Evolutionary conservation across 805 yeast species (phyloP).

Genomic region (Jamesozyma piceae): DNA sequence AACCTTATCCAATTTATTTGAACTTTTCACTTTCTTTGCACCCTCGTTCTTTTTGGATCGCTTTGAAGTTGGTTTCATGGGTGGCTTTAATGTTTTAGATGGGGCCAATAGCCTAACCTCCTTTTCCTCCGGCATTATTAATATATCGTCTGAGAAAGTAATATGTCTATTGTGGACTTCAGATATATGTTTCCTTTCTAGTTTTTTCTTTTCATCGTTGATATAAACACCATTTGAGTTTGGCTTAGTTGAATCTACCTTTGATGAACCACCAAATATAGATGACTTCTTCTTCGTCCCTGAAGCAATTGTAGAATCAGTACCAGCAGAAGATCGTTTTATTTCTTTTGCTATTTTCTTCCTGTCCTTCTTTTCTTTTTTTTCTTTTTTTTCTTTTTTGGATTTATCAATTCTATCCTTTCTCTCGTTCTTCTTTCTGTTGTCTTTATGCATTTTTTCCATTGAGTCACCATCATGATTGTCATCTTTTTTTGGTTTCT

Average conservation of each 20-base stretch:
- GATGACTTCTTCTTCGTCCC: slow-evolving; percentile 28
- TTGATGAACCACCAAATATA: slow-evolving; percentile 22
- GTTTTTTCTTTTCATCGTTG: slow-evolving; percentile 9
- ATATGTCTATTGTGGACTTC: slow-evolving; percentile 12
- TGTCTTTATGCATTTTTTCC: not conserved
- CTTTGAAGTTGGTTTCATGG: not conserved
- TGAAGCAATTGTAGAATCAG: not conserved
- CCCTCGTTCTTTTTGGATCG: not conserved
- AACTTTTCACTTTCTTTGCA: not conserved
- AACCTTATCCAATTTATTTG: not conserved
- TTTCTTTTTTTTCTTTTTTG: slow-evolving; percentile 3
- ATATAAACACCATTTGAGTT: slow-evolving; percentile 9
- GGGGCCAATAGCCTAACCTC: slow-evolving; percentile 1
- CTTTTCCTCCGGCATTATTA: slow-evolving; percentile 6
- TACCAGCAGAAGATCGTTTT: not conserved
- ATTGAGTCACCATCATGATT: not conserved
- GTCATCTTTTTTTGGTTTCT: not conserved
- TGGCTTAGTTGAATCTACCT: slow-evolving; percentile 5
- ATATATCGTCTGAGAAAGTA: slow-evolving; percentile 16
- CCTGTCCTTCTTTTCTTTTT: slow-evolving; percentile 3
- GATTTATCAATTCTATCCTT: slow-evolving; percentile 4
- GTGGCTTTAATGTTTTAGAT: slow-evolving; percentile 1
- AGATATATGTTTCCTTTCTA: slow-evolving; percentile 4
- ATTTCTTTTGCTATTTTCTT: slow-evolving; percentile 2
- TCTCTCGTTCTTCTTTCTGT: slow-evolving; percentile 3